Evolutionary conservation across 495 filamentous ascomycete genomes (phyloP).

Genomic region (Echria macrotheca): DNA sequence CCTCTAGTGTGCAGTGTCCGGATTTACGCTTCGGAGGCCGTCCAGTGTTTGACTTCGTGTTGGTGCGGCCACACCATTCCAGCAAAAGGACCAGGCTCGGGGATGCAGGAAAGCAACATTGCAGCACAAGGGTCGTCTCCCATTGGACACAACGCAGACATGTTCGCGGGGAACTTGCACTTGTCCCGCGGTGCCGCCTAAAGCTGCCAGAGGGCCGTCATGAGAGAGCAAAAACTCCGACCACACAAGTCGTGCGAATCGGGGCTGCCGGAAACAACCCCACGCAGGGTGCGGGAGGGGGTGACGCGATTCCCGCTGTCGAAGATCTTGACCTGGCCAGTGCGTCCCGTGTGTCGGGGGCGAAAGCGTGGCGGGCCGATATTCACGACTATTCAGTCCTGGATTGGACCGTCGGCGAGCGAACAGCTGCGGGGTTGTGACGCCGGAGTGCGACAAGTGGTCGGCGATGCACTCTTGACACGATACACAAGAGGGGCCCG

Average conservation of each 20-base stretch:
- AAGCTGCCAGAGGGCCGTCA: background rate
- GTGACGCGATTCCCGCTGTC: constrained; percentile 11
- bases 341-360: constrained; percentile 14
- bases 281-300: constrained; percentile 1
- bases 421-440: background rate
- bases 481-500: too few relatives aligned
- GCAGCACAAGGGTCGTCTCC: background rate
- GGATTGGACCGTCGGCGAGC: too few relatives aligned
- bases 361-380: too few relatives aligned
- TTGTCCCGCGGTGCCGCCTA: background rate
- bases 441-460: background rate
- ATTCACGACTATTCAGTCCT: too few relatives aligned
- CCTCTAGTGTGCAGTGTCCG: too few relatives aligned
- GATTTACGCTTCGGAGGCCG: too few relatives aligned
- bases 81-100: too few relatives aligned
- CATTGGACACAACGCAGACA: background rate
- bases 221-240: background rate
- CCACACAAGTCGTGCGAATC: background rate
- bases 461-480: background rate
- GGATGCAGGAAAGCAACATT: constrained; percentile 3
- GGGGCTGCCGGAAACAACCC: background rate
- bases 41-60: too few relatives aligned
- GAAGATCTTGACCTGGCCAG: constrained; percentile 11
- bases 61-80: too few relatives aligned
- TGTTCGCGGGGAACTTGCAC: background rate